Evolutionary conservation across 495 filamentous ascomycete genomes (phyloP).

Genomic region (Podospora australis): DNA sequence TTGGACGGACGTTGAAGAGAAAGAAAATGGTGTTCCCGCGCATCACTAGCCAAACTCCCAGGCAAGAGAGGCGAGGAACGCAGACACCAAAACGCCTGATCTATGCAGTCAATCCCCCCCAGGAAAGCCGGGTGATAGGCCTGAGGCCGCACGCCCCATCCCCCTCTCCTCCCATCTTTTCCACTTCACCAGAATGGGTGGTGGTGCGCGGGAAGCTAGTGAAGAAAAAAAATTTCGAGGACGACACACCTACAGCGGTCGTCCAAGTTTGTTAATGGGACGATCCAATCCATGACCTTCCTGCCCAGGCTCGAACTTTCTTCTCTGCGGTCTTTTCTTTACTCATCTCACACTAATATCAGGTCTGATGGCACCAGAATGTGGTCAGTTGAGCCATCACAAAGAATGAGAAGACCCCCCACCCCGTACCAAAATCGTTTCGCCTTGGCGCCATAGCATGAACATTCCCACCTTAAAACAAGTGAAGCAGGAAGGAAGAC

Average conservation of each 20-base stretch:
- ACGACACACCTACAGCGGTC: not conserved
- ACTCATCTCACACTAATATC: not conserved
- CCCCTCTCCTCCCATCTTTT: not conserved
- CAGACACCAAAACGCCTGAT: conserved; percentile 14
- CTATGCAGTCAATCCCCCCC: conserved; percentile 6
- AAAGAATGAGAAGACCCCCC: conserved; percentile 5
- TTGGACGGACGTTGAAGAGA: conserved; percentile 4
- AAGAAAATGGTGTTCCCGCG: conserved; percentile 2
- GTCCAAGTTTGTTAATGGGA: too few relatives aligned
- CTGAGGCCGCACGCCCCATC: conserved; percentile 14
- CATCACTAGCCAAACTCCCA: not conserved
- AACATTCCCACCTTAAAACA: conserved; percentile 12
- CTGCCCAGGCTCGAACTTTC: not conserved
- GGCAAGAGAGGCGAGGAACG: conserved; percentile 13
- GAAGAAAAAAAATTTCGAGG: too few relatives aligned
- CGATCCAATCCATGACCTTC: not conserved
- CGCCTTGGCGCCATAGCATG: conserved; percentile 17
- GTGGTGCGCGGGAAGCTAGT: conserved; percentile 1
- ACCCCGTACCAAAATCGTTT: conserved; percentile 8
- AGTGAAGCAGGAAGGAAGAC: conserved; percentile 7
- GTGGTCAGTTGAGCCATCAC: not conserved
- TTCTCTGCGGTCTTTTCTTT: not conserved
- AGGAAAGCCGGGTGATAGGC: conserved; percentile 11
- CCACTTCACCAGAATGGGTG: not conserved
- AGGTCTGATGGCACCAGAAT: conserved; percentile 1